Conservation (phyloP, 441 rosid genomes). For the Gossypium trilobum region DNA sequence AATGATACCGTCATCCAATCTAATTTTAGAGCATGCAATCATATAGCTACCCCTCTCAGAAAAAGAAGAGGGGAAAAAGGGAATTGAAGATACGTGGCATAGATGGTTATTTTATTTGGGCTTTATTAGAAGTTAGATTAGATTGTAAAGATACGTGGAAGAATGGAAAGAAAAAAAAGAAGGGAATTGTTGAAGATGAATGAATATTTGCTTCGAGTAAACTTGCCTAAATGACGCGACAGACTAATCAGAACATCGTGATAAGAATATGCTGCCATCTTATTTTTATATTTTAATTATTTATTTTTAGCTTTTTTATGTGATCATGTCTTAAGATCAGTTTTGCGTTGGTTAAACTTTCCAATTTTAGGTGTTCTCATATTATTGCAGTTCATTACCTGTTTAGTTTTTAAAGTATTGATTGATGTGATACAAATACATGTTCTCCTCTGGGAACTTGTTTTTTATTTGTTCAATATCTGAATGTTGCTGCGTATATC, state of each 20-base stretch:
- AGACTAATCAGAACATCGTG: background rate
- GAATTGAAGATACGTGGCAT: background rate
- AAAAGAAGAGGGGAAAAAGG: background rate
- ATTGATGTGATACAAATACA: background rate
- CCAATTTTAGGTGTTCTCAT: background rate
- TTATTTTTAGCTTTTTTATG: background rate
- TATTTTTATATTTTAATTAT: background rate
- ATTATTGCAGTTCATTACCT: background rate
- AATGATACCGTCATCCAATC: background rate
- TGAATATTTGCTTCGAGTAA: background rate
- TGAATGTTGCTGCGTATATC: constrained; percentile 10
- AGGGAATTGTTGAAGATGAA: background rate
- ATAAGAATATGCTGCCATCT: background rate
- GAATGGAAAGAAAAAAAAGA: background rate
- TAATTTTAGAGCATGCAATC: background rate
- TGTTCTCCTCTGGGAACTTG: background rate
- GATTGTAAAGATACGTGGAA: background rate
- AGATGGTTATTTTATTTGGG: background rate
- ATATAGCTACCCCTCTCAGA: background rate
- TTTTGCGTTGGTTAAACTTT: background rate
- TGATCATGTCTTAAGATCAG: background rate
- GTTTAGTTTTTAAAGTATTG: background rate
- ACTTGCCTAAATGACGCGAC: background rate
- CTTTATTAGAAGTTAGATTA: background rate
- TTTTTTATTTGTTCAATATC: constrained; percentile 1